Evolutionary conservation across 257 asterid species (phyloP).

Genomic region (Gentiana macrophylla): DNA sequence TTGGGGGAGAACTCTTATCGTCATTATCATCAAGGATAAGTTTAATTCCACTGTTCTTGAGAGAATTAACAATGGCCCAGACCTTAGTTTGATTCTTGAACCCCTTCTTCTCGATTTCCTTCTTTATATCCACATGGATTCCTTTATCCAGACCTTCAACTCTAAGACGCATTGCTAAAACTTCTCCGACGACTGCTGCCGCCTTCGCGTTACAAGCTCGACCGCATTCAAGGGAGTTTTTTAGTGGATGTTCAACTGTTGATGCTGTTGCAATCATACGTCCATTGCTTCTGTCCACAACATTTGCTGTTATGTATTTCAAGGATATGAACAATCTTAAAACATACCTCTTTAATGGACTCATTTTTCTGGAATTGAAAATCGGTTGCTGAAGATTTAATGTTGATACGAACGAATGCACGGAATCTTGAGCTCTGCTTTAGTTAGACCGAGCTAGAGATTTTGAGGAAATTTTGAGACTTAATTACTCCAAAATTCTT

Average conservation of each 20-base stretch:
- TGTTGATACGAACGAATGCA: no score
- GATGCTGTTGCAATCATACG: constrained; percentile 65
- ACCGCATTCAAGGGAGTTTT: constrained; percentile 62
- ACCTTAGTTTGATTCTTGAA: constrained; percentile 57
- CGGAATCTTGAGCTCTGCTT: no score
- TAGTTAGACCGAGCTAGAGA: no score
- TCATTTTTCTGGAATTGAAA: constrained; percentile 19
- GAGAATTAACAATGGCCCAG: constrained; percentile 59
- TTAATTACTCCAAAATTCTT: no score
- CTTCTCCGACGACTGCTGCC: constrained; percentile 79
- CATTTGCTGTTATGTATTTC: constrained; percentile 79
- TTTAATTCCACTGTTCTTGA: constrained; percentile 51
- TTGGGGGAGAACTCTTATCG: constrained; percentile 11
- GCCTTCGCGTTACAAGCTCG: constrained; percentile 84
- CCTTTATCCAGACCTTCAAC: constrained; percentile 76
- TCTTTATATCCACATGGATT: constrained; percentile 55
- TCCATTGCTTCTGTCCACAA: constrained; percentile 67
- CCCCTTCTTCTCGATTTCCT: constrained; percentile 76
- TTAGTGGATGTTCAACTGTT: constrained; percentile 61
- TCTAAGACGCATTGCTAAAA: constrained; percentile 73
- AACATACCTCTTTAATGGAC: constrained; percentile 63
- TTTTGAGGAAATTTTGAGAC: no score
- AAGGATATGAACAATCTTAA: constrained; percentile 63
- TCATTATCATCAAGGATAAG: constrained; percentile 46
- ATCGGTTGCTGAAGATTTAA: no score